These are phyloP conservation scores for Pichia kudriavzevii DNA, from an alignment of 1,139 yeast species.

Conservation along the genomic window DNA sequence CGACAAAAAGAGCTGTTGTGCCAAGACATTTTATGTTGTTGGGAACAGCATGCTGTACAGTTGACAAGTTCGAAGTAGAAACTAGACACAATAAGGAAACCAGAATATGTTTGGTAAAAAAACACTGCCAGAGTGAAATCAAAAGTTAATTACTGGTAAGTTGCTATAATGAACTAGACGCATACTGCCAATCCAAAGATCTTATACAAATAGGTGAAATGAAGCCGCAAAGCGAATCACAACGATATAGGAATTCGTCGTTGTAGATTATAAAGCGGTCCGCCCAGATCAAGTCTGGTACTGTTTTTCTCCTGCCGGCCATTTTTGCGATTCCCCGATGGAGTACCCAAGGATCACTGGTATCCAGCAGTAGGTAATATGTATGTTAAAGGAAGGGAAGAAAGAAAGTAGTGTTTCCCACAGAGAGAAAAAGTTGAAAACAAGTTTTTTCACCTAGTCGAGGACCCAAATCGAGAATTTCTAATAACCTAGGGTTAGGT, in stretches of 20 bases:
- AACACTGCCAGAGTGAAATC: too few species aligned
- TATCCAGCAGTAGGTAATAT: conserved; percentile 28
- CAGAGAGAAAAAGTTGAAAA: not conserved
- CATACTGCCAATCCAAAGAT: not conserved
- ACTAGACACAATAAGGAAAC: too few species aligned
- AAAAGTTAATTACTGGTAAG: too few species aligned
- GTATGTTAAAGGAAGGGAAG: conserved; percentile 16
- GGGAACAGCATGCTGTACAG: too few species aligned
- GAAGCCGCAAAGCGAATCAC: conserved; percentile 27
- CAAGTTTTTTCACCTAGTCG: not conserved
- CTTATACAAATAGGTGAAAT: conserved; percentile 1
- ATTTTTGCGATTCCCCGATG: conserved; percentile 28
- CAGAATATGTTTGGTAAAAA: too few species aligned
- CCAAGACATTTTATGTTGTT: too few species aligned
- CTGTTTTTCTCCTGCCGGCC: conserved; percentile 29
- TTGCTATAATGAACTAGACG: too few species aligned
- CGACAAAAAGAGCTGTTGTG: too few species aligned
- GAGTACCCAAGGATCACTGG: conserved; percentile 28
- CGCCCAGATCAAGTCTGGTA: conserved; percentile 1
- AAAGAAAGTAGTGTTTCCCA: conserved; percentile 4
- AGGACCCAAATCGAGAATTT: too few species aligned
- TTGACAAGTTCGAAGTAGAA: too few species aligned
- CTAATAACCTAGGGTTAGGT: too few species aligned
- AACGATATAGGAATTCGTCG: conserved; percentile 11
- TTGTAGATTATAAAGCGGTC: conserved; percentile 24